Evolutionary conservation across 106 monocot species (phyloP), one percentile per base, ranked within the genome.

Genomic region (Chionographis japonica): DNA sequence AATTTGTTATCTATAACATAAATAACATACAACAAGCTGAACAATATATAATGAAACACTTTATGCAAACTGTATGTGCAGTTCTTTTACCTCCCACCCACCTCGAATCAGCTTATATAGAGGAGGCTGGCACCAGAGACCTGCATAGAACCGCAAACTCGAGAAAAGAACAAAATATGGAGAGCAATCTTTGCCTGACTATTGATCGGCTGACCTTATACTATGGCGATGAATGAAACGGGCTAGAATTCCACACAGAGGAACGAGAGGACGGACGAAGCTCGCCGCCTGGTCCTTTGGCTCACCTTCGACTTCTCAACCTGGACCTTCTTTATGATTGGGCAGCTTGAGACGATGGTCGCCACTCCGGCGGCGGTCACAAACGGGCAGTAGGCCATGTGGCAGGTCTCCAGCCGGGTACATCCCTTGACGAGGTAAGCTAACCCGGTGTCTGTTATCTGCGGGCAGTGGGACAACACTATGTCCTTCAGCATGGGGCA

Each of bases 271-370:
- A 98, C 72, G 0, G 83, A 64, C 1, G 78, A 67, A 11, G 90
- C 92, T 69, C 83, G 75, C 36, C 98, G 79, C 62, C 59, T 80
- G 3, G 93, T 90, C 73, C 98, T 83, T 20, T 87, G 67, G 18
- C 93, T 98, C 68, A 90, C 90, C 76, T 98, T 98, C 80, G 90
- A 80, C 75, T 79, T 87, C 74, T 98, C 98, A 37, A 98, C 81
- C 6, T 90, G 74, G 37, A 98, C 81, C 56, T 87, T 98, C 73
- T 87, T 98, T 61, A 98, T 79, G 69, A 65, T 63, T 12, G 71
- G 6, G 72, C 92, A 98, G 70, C 90, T 63, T 2, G 97, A 90
- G 50, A 93, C 71, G 6, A 98, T 38, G 6, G 98, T 98, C 6
- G 93, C 98, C 4, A 98, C 76, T n/a, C 92, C 98, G 15, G 90